Evolutionary conservation across 345 rosid species (phyloP), one percentile per base, ranked within the genome.

Genomic region (Corchorus capsularis): DNA sequence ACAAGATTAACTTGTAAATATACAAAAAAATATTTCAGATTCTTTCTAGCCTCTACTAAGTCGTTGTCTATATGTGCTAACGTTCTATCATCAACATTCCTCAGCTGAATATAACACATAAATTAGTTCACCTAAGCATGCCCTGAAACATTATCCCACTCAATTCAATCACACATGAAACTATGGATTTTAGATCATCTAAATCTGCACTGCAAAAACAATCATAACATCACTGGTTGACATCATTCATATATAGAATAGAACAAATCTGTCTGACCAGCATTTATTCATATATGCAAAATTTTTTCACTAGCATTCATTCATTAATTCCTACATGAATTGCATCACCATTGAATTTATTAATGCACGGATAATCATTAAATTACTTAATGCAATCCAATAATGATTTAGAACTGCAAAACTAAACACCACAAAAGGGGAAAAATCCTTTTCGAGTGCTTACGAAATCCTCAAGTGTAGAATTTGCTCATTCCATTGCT

Each of bases 391-490:
- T 27, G 1, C 27, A 27, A 27, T 27, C 1, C 27, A 27, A 27
- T 6, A 54, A 3, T 54, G 20, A n/a, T 17, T 17, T 54, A 8
- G 27, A 11, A n/a, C 27, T 17, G n/a, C 17, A 17, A 2, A 17
- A 54, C 57, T 54, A 17, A 17, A 5, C 20, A 54, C 8, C 57
- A 54, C 57, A 7, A 37, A 39, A 39, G 27, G 43, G n/a, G n/a
- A 39, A 39, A 39, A 39, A 3, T 6, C n/a, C 17, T n/a, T 75
- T 19, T 52, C 49, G 14, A 22, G 69, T 39, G 79, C 99, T 86
- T 80, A 95, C 94, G 63, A 93, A 91, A 86, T 92, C 97, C 84
- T 90, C 96, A 74, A 93, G 90, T 5, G 99, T 93, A 82, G 99
- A 93, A 89, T 90, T 95, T 56, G 99, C 97, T 47, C 92, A 81